Evolutionary conservation across 257 asterid genomes (phyloP).

Genomic region (Scutellaria minor): DNA sequence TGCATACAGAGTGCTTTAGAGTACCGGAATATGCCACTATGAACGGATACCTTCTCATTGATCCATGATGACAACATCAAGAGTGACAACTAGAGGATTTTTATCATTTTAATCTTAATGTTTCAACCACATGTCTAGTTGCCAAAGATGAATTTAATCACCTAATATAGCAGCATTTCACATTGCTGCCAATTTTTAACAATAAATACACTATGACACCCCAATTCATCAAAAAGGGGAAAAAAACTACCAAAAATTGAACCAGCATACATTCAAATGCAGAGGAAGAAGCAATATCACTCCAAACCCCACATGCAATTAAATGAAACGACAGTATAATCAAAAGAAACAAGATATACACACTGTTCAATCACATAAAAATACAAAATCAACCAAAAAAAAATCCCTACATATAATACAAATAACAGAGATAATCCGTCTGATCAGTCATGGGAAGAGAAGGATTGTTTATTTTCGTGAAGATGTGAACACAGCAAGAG

Average conservation of each 20-base stretch:
- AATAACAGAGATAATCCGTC: neutral
- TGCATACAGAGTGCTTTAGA: neutral
- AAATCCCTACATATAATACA: neutral
- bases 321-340: neutral
- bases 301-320: constrained; percentile 3
- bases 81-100: neutral
- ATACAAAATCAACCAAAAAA: neutral
- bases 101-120: neutral
- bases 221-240: neutral
- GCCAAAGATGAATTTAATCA: neutral
- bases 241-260: neutral
- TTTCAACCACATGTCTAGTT: neutral
- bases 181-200: neutral
- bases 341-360: neutral
- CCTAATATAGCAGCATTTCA: neutral
- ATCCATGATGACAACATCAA: constrained; percentile 1
- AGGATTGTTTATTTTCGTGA: neutral
- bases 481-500: no score
- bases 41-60: constrained; percentile 14
- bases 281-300: neutral
- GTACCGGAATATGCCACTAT: neutral
- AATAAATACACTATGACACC: neutral
- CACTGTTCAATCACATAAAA: neutral
- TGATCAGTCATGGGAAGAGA: neutral
- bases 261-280: neutral